Evolutionary conservation across 2,329 filamentous ascomycete species (phyloP).

Genomic region (Fusarium xyrophilum): DNA sequence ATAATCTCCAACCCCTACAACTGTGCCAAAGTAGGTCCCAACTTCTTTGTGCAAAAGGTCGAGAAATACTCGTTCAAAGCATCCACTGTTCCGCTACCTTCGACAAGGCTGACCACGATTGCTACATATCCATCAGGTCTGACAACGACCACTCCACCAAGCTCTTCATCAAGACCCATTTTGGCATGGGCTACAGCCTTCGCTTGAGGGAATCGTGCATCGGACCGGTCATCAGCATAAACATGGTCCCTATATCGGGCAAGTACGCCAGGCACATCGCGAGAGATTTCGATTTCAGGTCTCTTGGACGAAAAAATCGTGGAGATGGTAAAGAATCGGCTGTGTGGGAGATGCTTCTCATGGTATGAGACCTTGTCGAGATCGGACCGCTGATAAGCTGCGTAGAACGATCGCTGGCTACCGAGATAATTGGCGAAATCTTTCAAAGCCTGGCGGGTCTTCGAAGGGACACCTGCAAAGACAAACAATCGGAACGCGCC

Average conservation of each 20-base stretch:
- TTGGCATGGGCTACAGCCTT: conserved; percentile 82
- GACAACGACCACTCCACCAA: conserved; percentile 81
- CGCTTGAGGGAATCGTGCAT: conserved; percentile 72
- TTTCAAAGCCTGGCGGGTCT: conserved; percentile 67
- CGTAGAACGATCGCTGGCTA: conserved; percentile 75
- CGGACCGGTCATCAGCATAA: conserved; percentile 84
- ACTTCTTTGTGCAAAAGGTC: conserved; percentile 70
- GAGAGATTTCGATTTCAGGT: conserved; percentile 73
- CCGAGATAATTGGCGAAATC: conserved; percentile 73
- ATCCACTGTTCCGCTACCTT: conserved; percentile 80
- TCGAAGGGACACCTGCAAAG: conserved; percentile 74
- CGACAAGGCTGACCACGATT: conserved; percentile 73
- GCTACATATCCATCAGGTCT: conserved; percentile 88
- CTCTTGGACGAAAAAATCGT: conserved; percentile 75
- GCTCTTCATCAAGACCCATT: conserved; percentile 77
- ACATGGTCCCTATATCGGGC: conserved; percentile 81
- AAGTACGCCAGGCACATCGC: conserved; percentile 73
- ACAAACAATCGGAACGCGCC: conserved; percentile 87
- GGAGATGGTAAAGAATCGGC: conserved; percentile 79
- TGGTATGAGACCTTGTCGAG: conserved; percentile 71
- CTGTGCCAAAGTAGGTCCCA: conserved; percentile 47
- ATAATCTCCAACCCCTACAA: conserved; percentile 24
- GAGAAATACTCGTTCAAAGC: conserved; percentile 84
- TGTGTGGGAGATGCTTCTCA: conserved; percentile 86
- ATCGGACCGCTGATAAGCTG: conserved; percentile 68